Percentiles rank a stretch among this genome's conserved stretches.
These are phyloP conservation scores for Leishmania gerbilli DNA, from an alignment of 208 protist species.

Conservation along the genomic window DNA sequence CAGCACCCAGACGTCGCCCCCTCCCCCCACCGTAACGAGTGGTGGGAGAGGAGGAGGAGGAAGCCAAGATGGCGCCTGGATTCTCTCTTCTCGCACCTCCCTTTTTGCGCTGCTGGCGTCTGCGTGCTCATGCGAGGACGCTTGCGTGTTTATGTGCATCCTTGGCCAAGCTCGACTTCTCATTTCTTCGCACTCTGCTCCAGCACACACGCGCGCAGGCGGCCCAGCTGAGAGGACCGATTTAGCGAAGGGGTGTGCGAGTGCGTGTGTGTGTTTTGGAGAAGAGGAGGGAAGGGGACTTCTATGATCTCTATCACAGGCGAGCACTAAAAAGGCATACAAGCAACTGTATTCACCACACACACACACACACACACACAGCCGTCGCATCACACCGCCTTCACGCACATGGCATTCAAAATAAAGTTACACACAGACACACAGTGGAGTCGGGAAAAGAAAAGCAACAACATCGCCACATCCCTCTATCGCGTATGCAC, in stretches of 20 bases:
- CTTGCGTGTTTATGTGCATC: not conserved
- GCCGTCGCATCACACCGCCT: too few species aligned
- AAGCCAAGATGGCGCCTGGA: not conserved
- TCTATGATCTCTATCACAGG: not conserved
- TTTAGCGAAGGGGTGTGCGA: not conserved
- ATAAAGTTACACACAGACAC: too few species aligned
- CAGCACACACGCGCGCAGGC: not conserved
- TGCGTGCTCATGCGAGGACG: not conserved
- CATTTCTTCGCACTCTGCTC: not conserved
- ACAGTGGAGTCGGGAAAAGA: too few species aligned
- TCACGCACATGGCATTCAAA: too few species aligned
- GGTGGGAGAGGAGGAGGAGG: not conserved
- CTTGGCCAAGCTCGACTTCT: not conserved
- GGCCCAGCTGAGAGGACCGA: not conserved
- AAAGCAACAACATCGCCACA: not conserved
- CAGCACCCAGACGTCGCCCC: not conserved
- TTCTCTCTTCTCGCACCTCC: not conserved
- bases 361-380: too few species aligned
- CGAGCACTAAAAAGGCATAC: not conserved
- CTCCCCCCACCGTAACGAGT: not conserved
- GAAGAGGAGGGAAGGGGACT: not conserved
- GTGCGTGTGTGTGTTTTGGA: not conserved
- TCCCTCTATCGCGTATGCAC: not conserved
- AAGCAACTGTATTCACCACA: not conserved
- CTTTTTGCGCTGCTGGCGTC: not conserved